Conservation (phyloP, 2,329 filamentous ascomycete genomes). For the Diaporthe longicolla region DNA sequence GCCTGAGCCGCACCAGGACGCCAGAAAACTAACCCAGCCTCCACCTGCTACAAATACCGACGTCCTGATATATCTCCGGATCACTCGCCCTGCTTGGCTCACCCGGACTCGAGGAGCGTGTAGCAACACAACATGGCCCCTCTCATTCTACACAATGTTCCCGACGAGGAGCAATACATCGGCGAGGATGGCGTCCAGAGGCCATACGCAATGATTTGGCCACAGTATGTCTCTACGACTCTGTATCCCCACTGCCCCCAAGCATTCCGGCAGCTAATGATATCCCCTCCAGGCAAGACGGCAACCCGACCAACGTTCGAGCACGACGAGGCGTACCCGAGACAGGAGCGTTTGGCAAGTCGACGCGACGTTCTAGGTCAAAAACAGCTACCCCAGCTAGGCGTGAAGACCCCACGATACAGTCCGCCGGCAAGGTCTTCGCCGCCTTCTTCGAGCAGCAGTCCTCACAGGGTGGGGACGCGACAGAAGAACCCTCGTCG, state of each 20-base stretch:
- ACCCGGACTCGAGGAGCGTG: neutral
- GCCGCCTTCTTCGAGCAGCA: slow-evolving; percentile 67
- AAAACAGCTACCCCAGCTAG: slow-evolving; percentile 71
- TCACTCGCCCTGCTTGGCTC: neutral
- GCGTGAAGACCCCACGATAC: slow-evolving; percentile 73
- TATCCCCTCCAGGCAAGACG: slow-evolving; percentile 66
- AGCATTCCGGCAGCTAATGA: slow-evolving; percentile 56
- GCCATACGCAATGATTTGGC: slow-evolving; percentile 77
- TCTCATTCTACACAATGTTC: slow-evolving; percentile 77
- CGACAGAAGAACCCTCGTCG: slow-evolving; percentile 45
- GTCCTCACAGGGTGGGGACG: slow-evolving; percentile 55
- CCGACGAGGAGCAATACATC: slow-evolving; percentile 76
- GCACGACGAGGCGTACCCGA: slow-evolving; percentile 69
- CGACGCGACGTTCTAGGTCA: slow-evolving; percentile 74
- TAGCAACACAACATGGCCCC: slow-evolving; percentile 66
- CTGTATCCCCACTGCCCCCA: slow-evolving; percentile 1
- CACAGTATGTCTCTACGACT: slow-evolving; percentile 62
- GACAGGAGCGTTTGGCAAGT: slow-evolving; percentile 76
- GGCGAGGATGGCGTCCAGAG: slow-evolving; percentile 76
- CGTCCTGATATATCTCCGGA: no score
- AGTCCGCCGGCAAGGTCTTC: slow-evolving; percentile 74
- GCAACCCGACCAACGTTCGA: slow-evolving; percentile 62
- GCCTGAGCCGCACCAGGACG: neutral
- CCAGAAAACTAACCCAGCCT: neutral
- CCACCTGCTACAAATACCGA: neutral